Evolutionary conservation across 768 basidiomycete species (phyloP), one percentile per base, ranked within the genome.

Genomic region (Mrakia blollopis): DNA sequence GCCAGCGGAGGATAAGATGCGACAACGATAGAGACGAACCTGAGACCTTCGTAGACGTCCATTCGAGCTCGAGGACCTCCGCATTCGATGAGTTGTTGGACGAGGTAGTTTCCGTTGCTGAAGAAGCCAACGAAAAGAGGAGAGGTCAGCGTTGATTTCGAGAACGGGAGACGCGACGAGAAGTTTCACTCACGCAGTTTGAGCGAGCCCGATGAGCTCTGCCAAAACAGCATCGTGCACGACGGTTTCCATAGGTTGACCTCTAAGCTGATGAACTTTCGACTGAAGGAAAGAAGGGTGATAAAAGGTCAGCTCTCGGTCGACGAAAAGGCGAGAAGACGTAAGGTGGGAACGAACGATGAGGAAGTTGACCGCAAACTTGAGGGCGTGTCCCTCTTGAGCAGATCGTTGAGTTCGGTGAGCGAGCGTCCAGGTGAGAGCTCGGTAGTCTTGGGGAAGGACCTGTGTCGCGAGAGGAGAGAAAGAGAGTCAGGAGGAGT

Each of bases 71-170:
- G 73, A 9, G 78, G 44, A 18, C 79, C 79, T 1, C 79, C 82
- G 39, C 78, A 77, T 50, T 83, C 82, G 44, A 83, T 73, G 25
- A 83, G 74, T 76, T 82, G 82, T 69, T 83, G 82, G 68, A 82
- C 82, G 50, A 83, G 82, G 69, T 82, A 83, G 76, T 82, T 83
- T 8, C 82, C 82, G 73, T 80, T 82, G 13, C 81, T 80, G 67
- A 78, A 80, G 73, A n/a, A n/a, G n/a, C n/a, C n/a, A n/a, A n/a
- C n/a, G 72, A 81, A 73, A 80, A 82, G 52, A 81, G 80, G 16
- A 57, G 13, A 30, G 23, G 54, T 18, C 14, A n/a, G 50, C 28
- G n/a, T 16, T 35, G 25, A 70, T n/a, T n/a, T 30, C 71, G 61
- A 62, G 61, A 23, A 74, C 0, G 23, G 13, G 47, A 21, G 57